Evolutionary conservation across 768 basidiomycete species (phyloP), one percentile per base, ranked within the genome.

Genomic region (Lepiota venenata): DNA sequence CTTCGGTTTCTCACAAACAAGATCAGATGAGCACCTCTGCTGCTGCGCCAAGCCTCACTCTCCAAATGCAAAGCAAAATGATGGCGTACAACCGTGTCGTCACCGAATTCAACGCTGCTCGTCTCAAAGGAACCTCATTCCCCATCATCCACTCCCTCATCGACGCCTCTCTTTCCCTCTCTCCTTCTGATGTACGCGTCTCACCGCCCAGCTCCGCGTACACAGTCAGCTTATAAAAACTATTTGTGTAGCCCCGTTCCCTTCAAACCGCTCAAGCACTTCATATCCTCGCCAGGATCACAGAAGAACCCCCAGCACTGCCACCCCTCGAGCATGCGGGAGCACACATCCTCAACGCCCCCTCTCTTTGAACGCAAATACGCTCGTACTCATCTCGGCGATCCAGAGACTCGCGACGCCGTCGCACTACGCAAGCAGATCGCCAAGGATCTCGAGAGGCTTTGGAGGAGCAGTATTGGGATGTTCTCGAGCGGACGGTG

Each of bases 31-130:
- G 68, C 57, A 48, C 47, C 2, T 55, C 53, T 18, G 61, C 64
- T 39, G 72, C 77, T 1, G n/a, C n/a, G n/a, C 83, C 87, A 1
- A 83, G 77, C 56, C 70, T 86, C 18, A 83, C 78, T 12, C 67
- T 90, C 38, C 88, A 91, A 64, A 89, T 89, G 87, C 93, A 95
- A 68, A 84, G 80, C 69, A 91, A 91, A 71, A 94, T 98, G 94
- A 92, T 98, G 88, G 86, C 84, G 11, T 99, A 98, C 67, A 91
- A 95, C 73, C 83, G 84, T 45, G 85, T 90, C 29, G 74, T 98
- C 40, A 74, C 80, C 6, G 84, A 91, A 20, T 73, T 98, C 47
- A 94, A 97, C 71, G 69, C 76, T 37, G 81, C 89, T 0, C 76
- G 93, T 40, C 71, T 87, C 15, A 81, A 85, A 2, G 87, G 83